These are phyloP conservation scores for Fusarium begoniae DNA, from an alignment of 2,329 filamentous ascomycete genomes.

Conservation along the genomic window DNA sequence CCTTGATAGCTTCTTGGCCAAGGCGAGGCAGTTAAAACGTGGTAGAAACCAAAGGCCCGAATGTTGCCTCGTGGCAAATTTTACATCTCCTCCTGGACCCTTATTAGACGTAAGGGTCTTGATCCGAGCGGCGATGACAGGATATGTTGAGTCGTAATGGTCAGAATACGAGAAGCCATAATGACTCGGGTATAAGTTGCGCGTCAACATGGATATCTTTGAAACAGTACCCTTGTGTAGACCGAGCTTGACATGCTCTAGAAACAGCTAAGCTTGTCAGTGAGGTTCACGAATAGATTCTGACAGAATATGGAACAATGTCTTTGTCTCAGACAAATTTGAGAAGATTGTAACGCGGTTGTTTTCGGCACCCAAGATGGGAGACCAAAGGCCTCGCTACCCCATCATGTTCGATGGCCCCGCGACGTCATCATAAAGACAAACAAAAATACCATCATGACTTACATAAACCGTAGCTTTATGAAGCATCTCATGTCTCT, in stretches of 20 bases:
- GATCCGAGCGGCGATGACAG: background rate
- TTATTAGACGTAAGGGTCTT: background rate
- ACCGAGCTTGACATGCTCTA: background rate
- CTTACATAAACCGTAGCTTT: constrained; percentile 17
- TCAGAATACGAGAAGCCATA: background rate
- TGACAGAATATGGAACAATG: constrained; percentile 39
- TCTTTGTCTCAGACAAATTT: constrained; percentile 61
- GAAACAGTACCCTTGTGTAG: background rate
- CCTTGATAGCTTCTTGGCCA: constrained; percentile 2
- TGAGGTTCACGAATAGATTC: constrained; percentile 30
- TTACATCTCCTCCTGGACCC: background rate
- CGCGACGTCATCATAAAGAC: constrained; percentile 61
- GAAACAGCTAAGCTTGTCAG: constrained; percentile 2
- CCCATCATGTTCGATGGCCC: constrained; percentile 57
- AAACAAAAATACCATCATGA: constrained; percentile 10
- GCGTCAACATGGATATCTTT: background rate
- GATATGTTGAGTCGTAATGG: background rate
- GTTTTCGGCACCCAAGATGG: constrained; percentile 63
- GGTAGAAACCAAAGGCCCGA: constrained; percentile 22
- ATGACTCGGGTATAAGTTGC: constrained; percentile 7
- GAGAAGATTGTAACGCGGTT: constrained; percentile 76
- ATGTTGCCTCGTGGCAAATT: background rate
- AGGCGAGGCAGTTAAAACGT: constrained; percentile 12
- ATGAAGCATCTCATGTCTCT: constrained; percentile 49
- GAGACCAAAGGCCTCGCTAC: constrained; percentile 36